These are phyloP conservation scores for Cutaneotrichosporon cavernicola DNA, from an alignment of 1,284 basidiomycete species.

Conservation along the genomic window DNA sequence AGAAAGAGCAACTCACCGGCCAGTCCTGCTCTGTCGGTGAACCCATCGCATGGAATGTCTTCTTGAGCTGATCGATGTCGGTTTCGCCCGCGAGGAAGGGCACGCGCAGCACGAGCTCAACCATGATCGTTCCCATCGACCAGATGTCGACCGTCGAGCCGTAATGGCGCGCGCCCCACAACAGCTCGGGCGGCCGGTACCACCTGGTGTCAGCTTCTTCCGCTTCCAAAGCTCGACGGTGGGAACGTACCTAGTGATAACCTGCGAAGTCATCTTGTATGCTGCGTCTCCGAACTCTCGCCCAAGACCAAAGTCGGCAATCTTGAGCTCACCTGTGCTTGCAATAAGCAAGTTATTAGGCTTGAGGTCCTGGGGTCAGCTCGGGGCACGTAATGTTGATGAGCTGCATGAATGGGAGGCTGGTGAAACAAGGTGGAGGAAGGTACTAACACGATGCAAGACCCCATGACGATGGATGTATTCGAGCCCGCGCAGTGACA, in stretches of 20 bases:
- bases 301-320: constrained; percentile 98
- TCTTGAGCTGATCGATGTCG: constrained; percentile 94
- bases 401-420: no score
- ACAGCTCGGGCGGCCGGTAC: constrained; percentile 97
- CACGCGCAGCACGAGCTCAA: constrained; percentile 75
- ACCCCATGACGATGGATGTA: constrained; percentile 95
- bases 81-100: constrained; percentile 94
- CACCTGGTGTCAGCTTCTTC: constrained; percentile 61
- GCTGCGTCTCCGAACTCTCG: constrained; percentile 79
- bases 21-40: constrained; percentile 95
- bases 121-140: constrained; percentile 98
- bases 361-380: constrained; percentile 77
- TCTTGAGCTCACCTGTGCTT: constrained; percentile 85
- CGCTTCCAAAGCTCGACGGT: no score
- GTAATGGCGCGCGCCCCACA: constrained; percentile 94
- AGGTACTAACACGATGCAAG: constrained; percentile 74
- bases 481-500: constrained; percentile 93
- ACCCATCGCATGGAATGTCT: constrained; percentile 89
- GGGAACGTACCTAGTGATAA: constrained; percentile 77
- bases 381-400: not conserved
- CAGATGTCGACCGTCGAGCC: constrained; percentile 98
- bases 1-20: constrained; percentile 64
- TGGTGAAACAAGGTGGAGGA: not conserved
- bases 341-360: constrained; percentile 97
- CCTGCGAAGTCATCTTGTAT: constrained; percentile 95